Base-by-base conservation (phyloP, 2,329 filamentous ascomycete genomes). In the Penicillium sp. region DNA sequence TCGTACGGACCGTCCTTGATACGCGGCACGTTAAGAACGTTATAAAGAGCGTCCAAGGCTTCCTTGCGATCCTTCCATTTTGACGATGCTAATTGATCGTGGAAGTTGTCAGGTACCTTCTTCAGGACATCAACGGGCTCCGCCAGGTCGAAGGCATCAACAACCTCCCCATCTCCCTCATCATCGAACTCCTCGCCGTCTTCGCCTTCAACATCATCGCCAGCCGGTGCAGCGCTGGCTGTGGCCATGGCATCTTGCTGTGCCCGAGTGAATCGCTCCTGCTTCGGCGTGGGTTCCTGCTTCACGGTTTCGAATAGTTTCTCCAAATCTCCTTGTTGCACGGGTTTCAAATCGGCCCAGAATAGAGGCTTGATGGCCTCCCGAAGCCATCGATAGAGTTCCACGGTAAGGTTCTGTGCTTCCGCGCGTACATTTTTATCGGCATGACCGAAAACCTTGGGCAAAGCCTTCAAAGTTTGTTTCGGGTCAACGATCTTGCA, bases 11-110 rank as follows among this genome's bases (percentile, higher is more conserved):
- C 90, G 63, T 97, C 93, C 72, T 96, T 95, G 72, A 99, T 96
- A 58, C 88, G 84, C 13, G 93, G 91, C 38, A 95, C 87, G 64
- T 96, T 95, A 51, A 96, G 74, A 3, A 85, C 81, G 13, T 83
- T 83, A 63, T 87, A 88, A 0, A 97, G 80, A 9, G 84, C 90
- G 57, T 99, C 94, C 3, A 97, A 80, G 0, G 90, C 90, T 63
- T 99, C 94, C 74, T 99, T 99, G 58, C 94, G 83, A 63, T 99
- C 95, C 70, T 99, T 99, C 94, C 94, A 99, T 71, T 99, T 99
- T 0, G 92, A 87, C 9, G 93, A 97, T 0, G 83, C 87, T 29
- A 99, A 78, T 55, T 88, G 86, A 19, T 99, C 94, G 61, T 84
- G 82, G 61, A 97, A 92, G 69, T 91, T 86, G 36, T 85, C 84